These are phyloP conservation scores for Chrysophaeum taylorii DNA, from an alignment of 352 stramenopile genomes.

Conservation along the genomic window DNA sequence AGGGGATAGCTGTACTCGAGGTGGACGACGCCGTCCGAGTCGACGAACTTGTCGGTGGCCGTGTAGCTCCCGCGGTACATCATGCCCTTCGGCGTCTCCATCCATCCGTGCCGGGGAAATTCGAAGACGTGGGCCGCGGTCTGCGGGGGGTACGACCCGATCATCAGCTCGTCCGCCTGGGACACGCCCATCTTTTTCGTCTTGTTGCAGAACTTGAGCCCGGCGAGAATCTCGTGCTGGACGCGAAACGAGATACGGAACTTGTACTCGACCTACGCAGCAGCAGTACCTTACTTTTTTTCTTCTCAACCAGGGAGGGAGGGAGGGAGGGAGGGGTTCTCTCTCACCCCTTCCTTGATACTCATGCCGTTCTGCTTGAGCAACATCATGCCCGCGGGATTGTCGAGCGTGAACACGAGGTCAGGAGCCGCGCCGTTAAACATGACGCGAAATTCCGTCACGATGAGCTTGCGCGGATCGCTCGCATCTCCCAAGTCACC, in stretches of 20 bases:
- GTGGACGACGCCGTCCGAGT: conserved; percentile 19
- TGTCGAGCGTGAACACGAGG: conserved; percentile 61
- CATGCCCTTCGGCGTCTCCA: conserved; percentile 63
- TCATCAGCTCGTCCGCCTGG: conserved; percentile 58
- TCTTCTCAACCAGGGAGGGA: too few species aligned
- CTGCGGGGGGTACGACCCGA: conserved; percentile 65
- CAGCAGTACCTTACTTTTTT: too few species aligned
- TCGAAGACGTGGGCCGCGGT: conserved; percentile 61
- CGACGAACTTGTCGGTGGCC: conserved; percentile 20
- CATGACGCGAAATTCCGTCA: conserved; percentile 66
- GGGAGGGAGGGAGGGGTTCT: too few species aligned
- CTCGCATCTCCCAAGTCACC: conserved; percentile 58
- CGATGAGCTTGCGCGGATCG: conserved; percentile 51
- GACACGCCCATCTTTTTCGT: conserved; percentile 65
- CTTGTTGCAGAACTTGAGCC: conserved; percentile 67
- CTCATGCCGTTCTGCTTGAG: conserved; percentile 58
- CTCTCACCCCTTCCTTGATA: conserved; percentile 60
- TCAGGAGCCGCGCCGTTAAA: conserved; percentile 56
- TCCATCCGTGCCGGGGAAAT: conserved; percentile 61
- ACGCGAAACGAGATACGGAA: conserved; percentile 68
- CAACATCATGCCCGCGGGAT: conserved; percentile 49
- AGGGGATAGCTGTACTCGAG: conserved; percentile 21
- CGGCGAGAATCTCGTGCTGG: conserved; percentile 66
- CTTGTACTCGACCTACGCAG: conserved; percentile 63
- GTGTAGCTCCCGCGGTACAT: conserved; percentile 69